These are phyloP conservation scores for Tritrichomonas foetus DNA, from an alignment of 208 protist species.

Conservation along the genomic window DNA sequence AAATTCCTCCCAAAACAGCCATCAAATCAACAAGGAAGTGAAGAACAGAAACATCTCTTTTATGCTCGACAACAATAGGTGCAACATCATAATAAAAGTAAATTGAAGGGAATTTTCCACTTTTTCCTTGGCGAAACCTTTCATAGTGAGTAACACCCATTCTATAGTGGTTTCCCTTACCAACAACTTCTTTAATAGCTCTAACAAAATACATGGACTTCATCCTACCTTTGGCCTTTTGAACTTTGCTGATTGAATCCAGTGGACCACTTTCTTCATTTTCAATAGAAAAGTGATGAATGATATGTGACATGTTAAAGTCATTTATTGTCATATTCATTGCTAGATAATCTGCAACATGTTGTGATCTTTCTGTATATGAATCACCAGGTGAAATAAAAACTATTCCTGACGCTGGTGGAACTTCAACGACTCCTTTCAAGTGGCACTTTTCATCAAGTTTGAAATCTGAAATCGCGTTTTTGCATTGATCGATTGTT, in stretches of 20 bases:
- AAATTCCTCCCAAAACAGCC: not conserved
- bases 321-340: not conserved
- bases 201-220: not conserved
- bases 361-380: not conserved
- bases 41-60: not conserved
- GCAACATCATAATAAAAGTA: slow-evolving; percentile 10
- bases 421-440: not conserved
- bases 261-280: not conserved
- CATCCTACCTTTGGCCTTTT: not conserved
- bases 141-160: not conserved
- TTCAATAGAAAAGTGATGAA: not conserved
- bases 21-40: not conserved
- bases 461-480: not conserved
- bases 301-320: not conserved
- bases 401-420: not conserved
- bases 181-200: not conserved
- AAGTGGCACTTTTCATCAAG: not conserved
- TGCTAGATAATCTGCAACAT: not conserved
- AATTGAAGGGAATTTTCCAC: not conserved
- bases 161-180: not conserved
- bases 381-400: not conserved
- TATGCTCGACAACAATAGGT: not conserved
- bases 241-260: not conserved
- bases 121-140: not conserved
- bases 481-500: slow-evolving; percentile 9